Percentiles rank a stretch among this genome's conserved stretches.
These are phyloP conservation scores for Psilocybe tampanensis DNA, from an alignment of 768 basidiomycete genomes.

Conservation along the genomic window DNA sequence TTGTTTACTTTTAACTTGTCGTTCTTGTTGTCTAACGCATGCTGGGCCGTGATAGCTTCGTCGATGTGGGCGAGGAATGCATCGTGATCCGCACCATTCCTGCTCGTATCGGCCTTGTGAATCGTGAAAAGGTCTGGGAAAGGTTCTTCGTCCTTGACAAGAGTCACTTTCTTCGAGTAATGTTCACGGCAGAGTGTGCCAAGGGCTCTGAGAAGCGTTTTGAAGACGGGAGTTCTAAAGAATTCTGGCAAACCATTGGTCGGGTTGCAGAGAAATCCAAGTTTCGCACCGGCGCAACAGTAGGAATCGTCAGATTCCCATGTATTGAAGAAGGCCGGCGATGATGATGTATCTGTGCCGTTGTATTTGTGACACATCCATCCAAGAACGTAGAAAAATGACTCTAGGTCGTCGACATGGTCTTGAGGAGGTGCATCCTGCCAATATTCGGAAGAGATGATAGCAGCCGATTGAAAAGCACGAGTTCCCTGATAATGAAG, in stretches of 20 bases:
- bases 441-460: background rate
- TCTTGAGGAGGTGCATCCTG: background rate
- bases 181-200: background rate
- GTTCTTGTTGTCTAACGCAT: too few relatives aligned
- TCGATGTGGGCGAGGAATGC: background rate
- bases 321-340: background rate
- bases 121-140: background rate
- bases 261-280: background rate
- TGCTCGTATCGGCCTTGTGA: background rate
- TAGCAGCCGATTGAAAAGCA: conserved; percentile 1
- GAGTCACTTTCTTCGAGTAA: background rate
- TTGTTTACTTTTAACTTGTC: too few relatives aligned
- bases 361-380: conserved; percentile 1
- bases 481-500: conserved; percentile 3
- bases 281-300: background rate
- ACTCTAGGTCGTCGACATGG: conserved; percentile 9
- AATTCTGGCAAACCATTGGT: background rate
- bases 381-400: conserved; percentile 4
- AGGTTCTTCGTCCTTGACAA: too few relatives aligned
- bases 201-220: background rate
- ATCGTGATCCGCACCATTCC: background rate
- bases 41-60: background rate
- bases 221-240: background rate
- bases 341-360: background rate
- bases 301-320: background rate